Evolutionary conservation across 1,139 yeast species (phyloP).

Genomic region (Ogataea hybrid): DNA sequence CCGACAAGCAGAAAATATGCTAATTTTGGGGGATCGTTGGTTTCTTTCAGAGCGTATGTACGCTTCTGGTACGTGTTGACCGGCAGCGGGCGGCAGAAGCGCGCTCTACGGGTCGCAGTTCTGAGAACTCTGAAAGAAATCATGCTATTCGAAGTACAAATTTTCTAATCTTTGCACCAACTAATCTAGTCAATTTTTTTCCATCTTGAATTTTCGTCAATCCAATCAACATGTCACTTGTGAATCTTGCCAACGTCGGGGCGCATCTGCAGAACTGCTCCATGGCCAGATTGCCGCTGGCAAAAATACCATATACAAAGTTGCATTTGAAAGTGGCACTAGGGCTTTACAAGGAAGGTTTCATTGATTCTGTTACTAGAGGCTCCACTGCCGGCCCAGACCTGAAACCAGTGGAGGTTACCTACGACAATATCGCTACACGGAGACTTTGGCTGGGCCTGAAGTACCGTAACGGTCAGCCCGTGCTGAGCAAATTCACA

Average conservation of each 20-base stretch:
- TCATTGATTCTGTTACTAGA: slow-evolving; percentile 76
- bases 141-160: slow-evolving; percentile 1
- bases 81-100: slow-evolving; percentile 1
- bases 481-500: slow-evolving; percentile 71
- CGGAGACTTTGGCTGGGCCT: slow-evolving; percentile 91
- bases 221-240: slow-evolving; percentile 63
- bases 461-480: slow-evolving; percentile 77
- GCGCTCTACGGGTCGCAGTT: slow-evolving; percentile 2
- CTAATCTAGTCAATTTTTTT: slow-evolving; percentile 2
- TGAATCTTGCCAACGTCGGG: slow-evolving; percentile 78
- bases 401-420: slow-evolving; percentile 65
- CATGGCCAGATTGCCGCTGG: slow-evolving; percentile 67
- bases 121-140: slow-evolving; percentile 4
- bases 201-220: background rate
- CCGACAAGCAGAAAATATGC: slow-evolving; percentile 30
- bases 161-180: slow-evolving; percentile 4
- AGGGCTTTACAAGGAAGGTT: slow-evolving; percentile 88
- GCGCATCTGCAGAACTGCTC: slow-evolving; percentile 89
- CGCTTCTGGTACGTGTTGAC: slow-evolving; percentile 5
- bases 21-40: slow-evolving; percentile 18
- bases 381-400: slow-evolving; percentile 96
- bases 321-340: slow-evolving; percentile 80
- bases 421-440: slow-evolving; percentile 82
- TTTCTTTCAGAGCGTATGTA: slow-evolving; percentile 11
- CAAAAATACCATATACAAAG: slow-evolving; percentile 82